Conservation (phyloP, 1,139 yeast species). For the Yamadazyma spencermartinsiae region DNA sequence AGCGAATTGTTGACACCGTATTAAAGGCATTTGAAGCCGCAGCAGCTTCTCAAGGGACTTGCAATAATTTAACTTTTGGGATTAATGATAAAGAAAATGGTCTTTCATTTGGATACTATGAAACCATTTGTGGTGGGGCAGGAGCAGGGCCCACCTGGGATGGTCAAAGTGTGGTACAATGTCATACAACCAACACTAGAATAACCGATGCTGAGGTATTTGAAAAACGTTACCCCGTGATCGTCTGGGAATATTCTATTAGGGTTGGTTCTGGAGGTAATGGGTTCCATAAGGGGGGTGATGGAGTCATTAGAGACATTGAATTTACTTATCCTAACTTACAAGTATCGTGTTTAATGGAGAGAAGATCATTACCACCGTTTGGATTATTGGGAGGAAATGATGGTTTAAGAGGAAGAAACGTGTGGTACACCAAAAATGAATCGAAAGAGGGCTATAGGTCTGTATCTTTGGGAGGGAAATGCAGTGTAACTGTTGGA, state of each 20-base stretch:
- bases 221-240: constrained; percentile 49
- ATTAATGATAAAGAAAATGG: constrained; percentile 36
- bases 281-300: constrained; percentile 45
- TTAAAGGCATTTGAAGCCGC: constrained; percentile 74
- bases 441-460: constrained; percentile 23
- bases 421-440: constrained; percentile 35
- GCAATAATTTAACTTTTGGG: constrained; percentile 52
- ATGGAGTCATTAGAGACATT: constrained; percentile 48
- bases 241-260: constrained; percentile 41
- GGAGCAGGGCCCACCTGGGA: constrained; percentile 54
- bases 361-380: constrained; percentile 46
- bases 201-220: constrained; percentile 50
- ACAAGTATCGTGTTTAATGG: constrained; percentile 48
- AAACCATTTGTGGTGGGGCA: constrained; percentile 51
- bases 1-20: constrained; percentile 77
- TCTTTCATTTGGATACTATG: constrained; percentile 48
- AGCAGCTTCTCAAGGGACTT: constrained; percentile 56
- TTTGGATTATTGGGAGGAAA: constrained; percentile 47
- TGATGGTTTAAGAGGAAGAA: constrained; percentile 41
- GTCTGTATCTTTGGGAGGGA: constrained; percentile 41
- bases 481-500: constrained; percentile 37
- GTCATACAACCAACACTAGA: constrained; percentile 50
- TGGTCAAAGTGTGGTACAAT: constrained; percentile 49
- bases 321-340: constrained; percentile 41
- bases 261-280: constrained; percentile 43